Conservation (phyloP, 768 basidiomycete species). For the Leccinum subtestaceum region DNA sequence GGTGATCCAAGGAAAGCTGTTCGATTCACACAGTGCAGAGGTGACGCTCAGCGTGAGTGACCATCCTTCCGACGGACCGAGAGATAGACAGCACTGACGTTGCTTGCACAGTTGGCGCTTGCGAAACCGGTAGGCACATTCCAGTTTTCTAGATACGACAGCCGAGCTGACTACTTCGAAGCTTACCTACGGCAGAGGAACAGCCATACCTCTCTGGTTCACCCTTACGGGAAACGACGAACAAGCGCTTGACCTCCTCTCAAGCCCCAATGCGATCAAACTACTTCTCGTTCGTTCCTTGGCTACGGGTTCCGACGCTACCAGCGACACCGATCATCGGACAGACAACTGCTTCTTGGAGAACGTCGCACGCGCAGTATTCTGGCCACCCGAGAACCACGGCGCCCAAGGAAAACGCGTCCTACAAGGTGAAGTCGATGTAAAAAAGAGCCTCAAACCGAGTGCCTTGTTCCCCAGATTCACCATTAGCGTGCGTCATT, state of each 20-base stretch:
- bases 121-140: conserved; percentile 43
- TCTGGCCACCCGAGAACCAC: conserved; percentile 39
- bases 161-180: conserved; percentile 16
- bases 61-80: not conserved
- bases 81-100: not conserved
- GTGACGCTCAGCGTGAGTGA: conserved; percentile 34
- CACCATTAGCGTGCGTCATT: conserved; percentile 42
- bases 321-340: conserved; percentile 35
- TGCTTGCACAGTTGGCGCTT: conserved; percentile 41
- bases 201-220: conserved; percentile 49
- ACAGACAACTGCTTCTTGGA: conserved; percentile 48
- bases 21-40: conserved; percentile 29
- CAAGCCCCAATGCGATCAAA: conserved; percentile 38
- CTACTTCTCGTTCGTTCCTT: conserved; percentile 47
- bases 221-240: conserved; percentile 43
- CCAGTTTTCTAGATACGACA: not conserved
- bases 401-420: conserved; percentile 32
- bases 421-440: conserved; percentile 50
- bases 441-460: conserved; percentile 44
- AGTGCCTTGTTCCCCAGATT: conserved; percentile 45
- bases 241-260: conserved; percentile 50
- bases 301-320: conserved; percentile 48
- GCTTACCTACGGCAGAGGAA: conserved; percentile 51
- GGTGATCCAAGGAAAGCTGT: conserved; percentile 34
- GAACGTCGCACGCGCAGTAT: conserved; percentile 42